A percentile compares a stretch with the other conserved stretches of the same genome.
These are phyloP conservation scores for Phytophthora tubulina DNA, from an alignment of 352 stramenopile species.

Conservation along the genomic window DNA sequence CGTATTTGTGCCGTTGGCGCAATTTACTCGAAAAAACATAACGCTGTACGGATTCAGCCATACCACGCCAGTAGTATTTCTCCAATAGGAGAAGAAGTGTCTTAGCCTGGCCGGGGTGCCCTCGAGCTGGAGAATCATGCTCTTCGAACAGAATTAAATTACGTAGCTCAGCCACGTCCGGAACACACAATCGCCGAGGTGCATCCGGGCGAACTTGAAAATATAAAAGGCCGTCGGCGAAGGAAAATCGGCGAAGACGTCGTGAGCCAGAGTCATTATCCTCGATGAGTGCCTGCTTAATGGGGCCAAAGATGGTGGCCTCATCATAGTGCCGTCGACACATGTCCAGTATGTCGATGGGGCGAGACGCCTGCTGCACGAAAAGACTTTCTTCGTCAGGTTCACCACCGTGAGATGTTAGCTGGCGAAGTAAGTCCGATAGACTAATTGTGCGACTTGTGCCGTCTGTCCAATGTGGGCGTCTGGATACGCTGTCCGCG, in stretches of 20 bases:
- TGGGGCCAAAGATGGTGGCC: neutral
- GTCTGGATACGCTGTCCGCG: slow-evolving; percentile 5
- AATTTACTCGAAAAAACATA: too few species aligned
- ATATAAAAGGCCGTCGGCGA: neutral
- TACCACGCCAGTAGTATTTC: too few species aligned
- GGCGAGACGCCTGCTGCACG: neutral
- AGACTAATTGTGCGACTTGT: neutral
- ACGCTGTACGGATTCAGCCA: too few species aligned
- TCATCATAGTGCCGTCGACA: neutral
- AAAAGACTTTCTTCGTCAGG: neutral
- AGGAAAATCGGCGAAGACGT: neutral
- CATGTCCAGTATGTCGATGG: neutral
- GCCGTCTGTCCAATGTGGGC: neutral
- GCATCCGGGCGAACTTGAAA: neutral
- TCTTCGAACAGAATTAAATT: too few species aligned
- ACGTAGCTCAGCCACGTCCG: neutral
- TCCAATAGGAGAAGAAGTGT: too few species aligned
- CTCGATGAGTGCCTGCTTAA: neutral
- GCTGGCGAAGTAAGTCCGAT: neutral
- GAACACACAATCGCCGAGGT: neutral
- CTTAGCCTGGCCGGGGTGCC: too few species aligned
- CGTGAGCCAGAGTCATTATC: neutral
- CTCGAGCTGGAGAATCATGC: too few species aligned
- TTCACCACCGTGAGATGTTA: neutral
- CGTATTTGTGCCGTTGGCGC: too few species aligned